Conservation (phyloP, 441 rosid genomes). For the Euphorbia celastroides region DNA sequence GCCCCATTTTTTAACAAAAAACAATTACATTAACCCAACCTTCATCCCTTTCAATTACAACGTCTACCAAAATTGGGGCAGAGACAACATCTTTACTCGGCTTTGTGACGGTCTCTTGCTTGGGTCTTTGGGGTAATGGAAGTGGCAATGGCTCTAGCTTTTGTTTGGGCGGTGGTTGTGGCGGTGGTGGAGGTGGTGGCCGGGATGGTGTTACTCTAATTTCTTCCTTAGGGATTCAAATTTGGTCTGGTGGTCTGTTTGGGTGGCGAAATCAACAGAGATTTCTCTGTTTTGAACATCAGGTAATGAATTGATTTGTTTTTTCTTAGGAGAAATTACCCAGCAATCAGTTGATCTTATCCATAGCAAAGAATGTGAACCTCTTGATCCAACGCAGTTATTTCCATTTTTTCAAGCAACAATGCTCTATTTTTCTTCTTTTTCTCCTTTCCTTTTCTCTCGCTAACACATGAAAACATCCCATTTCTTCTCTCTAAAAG, state of each 20-base stretch:
- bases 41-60: too few species aligned
- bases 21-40: too few species aligned
- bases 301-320: constrained; percentile 4
- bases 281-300: constrained; percentile 24
- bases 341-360: constrained; percentile 17
- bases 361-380: constrained; percentile 29
- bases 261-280: constrained; percentile 17
- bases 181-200: neutral
- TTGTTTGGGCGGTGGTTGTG: neutral
- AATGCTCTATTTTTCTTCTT: constrained; percentile 12
- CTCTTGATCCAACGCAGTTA: constrained; percentile 42
- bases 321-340: constrained; percentile 7
- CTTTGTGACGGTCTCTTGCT: constrained; percentile 3
- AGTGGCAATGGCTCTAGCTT: neutral
- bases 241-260: constrained; percentile 35
- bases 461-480: constrained; percentile 6
- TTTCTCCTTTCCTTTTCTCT: constrained; percentile 4
- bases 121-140: constrained; percentile 6
- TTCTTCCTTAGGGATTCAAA: constrained; percentile 45
- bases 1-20: too few species aligned
- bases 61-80: too few species aligned
- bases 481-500: constrained; percentile 15
- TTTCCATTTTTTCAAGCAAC: constrained; percentile 46
- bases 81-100: constrained; percentile 14
- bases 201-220: constrained; percentile 6